Percentiles rank a stretch among this genome's conserved stretches.
Conservation (phyloP, 176 grass and related monocot species). For the Musa beccarii region DNA sequence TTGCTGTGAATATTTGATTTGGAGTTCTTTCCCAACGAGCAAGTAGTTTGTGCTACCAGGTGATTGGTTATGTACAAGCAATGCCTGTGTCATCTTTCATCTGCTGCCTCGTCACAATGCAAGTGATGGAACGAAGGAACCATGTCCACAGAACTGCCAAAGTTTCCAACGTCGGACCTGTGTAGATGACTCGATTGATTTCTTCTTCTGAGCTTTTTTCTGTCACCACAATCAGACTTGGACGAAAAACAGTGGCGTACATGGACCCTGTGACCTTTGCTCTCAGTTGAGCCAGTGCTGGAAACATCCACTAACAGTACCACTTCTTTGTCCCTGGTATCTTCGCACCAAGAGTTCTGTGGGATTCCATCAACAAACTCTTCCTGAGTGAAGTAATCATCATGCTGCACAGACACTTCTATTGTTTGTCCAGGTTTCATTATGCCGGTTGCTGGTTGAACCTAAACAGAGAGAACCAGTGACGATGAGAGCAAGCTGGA, state of each 20-base stretch:
- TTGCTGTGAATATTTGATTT: background rate
- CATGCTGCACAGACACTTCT: constrained; percentile 75
- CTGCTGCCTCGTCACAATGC: background rate
- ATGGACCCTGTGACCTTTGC: constrained; percentile 47
- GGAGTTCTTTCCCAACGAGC: background rate
- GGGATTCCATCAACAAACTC: constrained; percentile 84
- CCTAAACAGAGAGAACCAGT: constrained; percentile 30
- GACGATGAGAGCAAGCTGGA: background rate
- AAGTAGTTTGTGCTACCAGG: background rate
- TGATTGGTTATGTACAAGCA: background rate
- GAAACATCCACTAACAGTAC: constrained; percentile 49
- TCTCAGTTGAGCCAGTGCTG: constrained; percentile 57
- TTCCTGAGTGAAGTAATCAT: constrained; percentile 77
- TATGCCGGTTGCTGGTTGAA: constrained; percentile 58
- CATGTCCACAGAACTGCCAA: constrained; percentile 9
- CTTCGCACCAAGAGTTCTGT: constrained; percentile 85
- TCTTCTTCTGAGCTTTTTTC: constrained; percentile 39
- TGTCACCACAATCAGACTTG: constrained; percentile 9
- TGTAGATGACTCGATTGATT: constrained; percentile 35
- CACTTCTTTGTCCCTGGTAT: constrained; percentile 68
- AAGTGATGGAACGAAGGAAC: too few relatives aligned
- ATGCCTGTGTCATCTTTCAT: background rate
- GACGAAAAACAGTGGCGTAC: constrained; percentile 55
- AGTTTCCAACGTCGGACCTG: constrained; percentile 41
- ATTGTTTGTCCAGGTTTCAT: constrained; percentile 61